Percentiles rank a stretch among this genome's conserved stretches.
phyloP scores from a whole-genome alignment of 169 alveolate genomes.

The Plasmodium gaboni region DNA sequence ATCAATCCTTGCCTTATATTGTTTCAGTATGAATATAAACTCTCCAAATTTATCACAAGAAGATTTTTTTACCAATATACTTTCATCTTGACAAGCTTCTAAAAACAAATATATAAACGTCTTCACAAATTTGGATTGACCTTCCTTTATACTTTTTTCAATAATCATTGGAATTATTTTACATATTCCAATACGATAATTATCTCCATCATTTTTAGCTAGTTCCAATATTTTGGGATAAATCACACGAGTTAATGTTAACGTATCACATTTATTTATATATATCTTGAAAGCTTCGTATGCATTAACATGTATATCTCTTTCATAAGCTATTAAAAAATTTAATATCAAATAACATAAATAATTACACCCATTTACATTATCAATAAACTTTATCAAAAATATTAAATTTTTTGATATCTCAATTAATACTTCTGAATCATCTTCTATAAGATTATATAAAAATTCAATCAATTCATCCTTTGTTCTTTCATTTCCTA shows the following conservation, averaged over 20 bases:
- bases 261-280: slow-evolving; percentile 40
- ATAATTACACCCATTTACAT: slow-evolving; percentile 32
- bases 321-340: slow-evolving; percentile 67
- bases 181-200: slow-evolving; percentile 74
- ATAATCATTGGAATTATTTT: slow-evolving; percentile 53
- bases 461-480: slow-evolving; percentile 67
- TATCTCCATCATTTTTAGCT: slow-evolving; percentile 69
- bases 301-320: slow-evolving; percentile 51
- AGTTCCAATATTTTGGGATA: slow-evolving; percentile 41
- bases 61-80: slow-evolving; percentile 72
- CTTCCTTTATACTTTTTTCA: slow-evolving; percentile 55
- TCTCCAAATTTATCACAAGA: slow-evolving; percentile 70
- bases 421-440: slow-evolving; percentile 56
- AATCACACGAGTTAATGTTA: slow-evolving; percentile 31
- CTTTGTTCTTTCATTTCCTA: slow-evolving; percentile 58
- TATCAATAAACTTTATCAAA: slow-evolving; percentile 38
- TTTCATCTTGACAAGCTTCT: slow-evolving; percentile 69
- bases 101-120: slow-evolving; percentile 29
- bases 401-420: slow-evolving; percentile 60
- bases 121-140: slow-evolving; percentile 28
- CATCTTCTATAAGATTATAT: slow-evolving; percentile 68
- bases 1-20: slow-evolving; percentile 15
- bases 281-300: slow-evolving; percentile 64
- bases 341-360: slow-evolving; percentile 53
- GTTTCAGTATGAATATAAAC: slow-evolving; percentile 36